phyloP scores from a whole-genome alignment of 257 asterid species.

The Solanum pinnatisectum region DNA sequence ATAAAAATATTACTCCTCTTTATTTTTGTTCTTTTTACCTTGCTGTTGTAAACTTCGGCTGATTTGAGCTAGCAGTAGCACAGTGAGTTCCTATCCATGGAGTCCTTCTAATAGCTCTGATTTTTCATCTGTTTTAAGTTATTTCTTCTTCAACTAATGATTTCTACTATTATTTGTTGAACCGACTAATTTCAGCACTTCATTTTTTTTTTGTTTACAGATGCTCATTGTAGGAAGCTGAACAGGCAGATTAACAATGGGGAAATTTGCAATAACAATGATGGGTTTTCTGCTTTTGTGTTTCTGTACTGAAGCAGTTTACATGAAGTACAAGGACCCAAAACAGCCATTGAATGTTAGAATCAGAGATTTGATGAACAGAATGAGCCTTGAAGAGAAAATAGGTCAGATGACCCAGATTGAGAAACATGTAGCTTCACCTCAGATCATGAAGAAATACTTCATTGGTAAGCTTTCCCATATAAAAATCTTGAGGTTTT shows the following conservation, averaged over 20 bases:
- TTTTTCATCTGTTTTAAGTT: background rate
- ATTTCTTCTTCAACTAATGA: background rate
- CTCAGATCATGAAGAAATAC: constrained; percentile 4
- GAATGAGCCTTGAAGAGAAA: constrained; percentile 18
- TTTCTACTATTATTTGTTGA: background rate
- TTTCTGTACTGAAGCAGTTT: background rate
- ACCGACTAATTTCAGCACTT: background rate
- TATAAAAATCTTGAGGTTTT: background rate
- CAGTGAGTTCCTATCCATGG: background rate
- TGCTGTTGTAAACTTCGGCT: background rate
- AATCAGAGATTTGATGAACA: constrained; percentile 7
- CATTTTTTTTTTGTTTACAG: background rate
- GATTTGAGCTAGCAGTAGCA: background rate
- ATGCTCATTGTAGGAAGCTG: background rate
- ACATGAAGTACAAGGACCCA: constrained; percentile 14
- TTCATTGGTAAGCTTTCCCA: constrained; percentile 1
- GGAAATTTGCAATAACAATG: background rate
- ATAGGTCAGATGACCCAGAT: constrained; percentile 22
- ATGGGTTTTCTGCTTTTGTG: background rate
- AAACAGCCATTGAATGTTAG: constrained; percentile 9
- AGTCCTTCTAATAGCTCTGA: background rate
- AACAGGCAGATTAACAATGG: background rate
- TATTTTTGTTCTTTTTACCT: background rate
- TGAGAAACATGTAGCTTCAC: constrained; percentile 8
- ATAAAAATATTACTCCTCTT: background rate